These are phyloP conservation scores for Cryptosporidium bovis DNA, from an alignment of 169 alveolate genomes.

Conservation along the genomic window DNA sequence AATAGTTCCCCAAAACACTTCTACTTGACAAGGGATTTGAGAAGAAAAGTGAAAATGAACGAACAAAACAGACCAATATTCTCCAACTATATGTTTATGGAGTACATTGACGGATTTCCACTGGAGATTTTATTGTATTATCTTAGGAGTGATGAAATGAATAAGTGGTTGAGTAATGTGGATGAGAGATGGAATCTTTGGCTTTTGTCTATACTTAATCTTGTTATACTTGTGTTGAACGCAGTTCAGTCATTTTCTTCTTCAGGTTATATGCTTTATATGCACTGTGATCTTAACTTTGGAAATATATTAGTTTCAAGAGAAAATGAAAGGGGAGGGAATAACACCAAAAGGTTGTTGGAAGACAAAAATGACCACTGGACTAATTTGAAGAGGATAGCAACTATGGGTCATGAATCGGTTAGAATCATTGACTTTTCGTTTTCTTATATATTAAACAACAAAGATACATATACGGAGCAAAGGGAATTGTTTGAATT, in stretches of 20 bases:
- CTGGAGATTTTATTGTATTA: conserved; percentile 24
- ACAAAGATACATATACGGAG: conserved; percentile 22
- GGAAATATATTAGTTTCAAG: conserved; percentile 30
- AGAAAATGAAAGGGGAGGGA: background rate
- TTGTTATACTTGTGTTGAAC: conserved; percentile 1
- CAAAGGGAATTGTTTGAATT: background rate
- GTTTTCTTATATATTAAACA: conserved; percentile 30
- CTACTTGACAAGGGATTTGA: conserved; percentile 2
- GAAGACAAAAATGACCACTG: conserved; percentile 17
- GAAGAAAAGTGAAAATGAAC: conserved; percentile 4
- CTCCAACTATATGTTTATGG: conserved; percentile 58
- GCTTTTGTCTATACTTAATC: conserved; percentile 24
- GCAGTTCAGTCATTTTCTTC: conserved; percentile 53
- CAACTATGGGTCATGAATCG: conserved; percentile 2
- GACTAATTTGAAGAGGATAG: conserved; percentile 10
- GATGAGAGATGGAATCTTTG: conserved; percentile 38
- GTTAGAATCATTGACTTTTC: conserved; percentile 60
- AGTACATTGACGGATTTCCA: conserved; percentile 34
- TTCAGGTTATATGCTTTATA: conserved; percentile 35
- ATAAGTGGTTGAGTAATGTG: conserved; percentile 16
- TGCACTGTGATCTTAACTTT: conserved; percentile 64
- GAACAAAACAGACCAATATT: conserved; percentile 51
- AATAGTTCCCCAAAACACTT: conserved; percentile 13
- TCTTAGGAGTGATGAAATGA: conserved; percentile 34
- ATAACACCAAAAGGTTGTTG: background rate